phyloP scores from a whole-genome alignment of 225 moss, liverwort and hornwort species.

The Antitrichia curtipendula region DNA sequence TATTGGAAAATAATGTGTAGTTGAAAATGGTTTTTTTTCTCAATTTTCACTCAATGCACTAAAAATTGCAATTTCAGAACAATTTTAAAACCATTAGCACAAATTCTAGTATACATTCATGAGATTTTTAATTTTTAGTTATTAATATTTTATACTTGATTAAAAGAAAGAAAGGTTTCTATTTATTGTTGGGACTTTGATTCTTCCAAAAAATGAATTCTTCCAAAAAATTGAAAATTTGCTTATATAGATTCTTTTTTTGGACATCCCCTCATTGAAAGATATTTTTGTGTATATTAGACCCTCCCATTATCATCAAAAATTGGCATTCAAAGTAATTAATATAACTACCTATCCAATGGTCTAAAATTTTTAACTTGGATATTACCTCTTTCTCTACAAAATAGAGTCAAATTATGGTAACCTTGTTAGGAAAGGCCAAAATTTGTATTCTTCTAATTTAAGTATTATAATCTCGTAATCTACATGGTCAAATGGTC shows the following conservation, averaged over 20 bases:
- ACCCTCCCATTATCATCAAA: no score
- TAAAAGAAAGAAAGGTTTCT: neutral
- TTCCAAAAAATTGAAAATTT: neutral
- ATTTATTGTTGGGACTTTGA: no score
- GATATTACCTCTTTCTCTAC: neutral
- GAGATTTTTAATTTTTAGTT: neutral
- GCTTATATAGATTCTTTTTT: neutral
- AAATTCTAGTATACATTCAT: neutral
- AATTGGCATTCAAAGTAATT: neutral
- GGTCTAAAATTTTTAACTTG: neutral
- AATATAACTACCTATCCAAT: neutral
- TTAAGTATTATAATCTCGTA: neutral
- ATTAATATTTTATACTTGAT: neutral
- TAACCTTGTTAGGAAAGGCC: neutral
- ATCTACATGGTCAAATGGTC: accelerated
- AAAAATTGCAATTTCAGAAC: neutral
- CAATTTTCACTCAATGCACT: neutral
- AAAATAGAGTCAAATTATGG: neutral
- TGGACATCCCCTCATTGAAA: no score
- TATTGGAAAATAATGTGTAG: neutral
- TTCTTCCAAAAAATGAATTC: neutral
- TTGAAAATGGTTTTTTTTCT: neutral
- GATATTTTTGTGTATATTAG: no score
- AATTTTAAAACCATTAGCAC: neutral
- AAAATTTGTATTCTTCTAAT: neutral